A percentile compares a stretch with the other conserved stretches of the same genome.
Evolutionary conservation across 805 yeast species (phyloP).

Genomic region (Pichia sporocuriosa): DNA sequence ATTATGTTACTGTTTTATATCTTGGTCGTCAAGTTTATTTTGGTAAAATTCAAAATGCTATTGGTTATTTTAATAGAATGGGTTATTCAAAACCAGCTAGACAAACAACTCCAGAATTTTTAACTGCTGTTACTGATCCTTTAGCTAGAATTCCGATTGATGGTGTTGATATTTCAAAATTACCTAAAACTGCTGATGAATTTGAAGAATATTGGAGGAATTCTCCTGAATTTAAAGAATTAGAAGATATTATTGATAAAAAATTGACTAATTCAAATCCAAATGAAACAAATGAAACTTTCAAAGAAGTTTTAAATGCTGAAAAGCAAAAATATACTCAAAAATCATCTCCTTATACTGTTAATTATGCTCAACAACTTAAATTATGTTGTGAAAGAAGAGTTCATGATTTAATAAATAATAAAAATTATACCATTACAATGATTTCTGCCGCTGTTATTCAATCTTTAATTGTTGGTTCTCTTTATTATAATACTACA

Average conservation of each 20-base stretch:
- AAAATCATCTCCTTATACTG: conserved; percentile 32
- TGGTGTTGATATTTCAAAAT: conserved; percentile 38
- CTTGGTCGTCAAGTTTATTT: conserved; percentile 56
- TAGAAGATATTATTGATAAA: conserved; percentile 31
- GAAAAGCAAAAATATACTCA: conserved; percentile 35
- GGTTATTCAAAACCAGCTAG: conserved; percentile 57
- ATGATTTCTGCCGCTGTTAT: conserved; percentile 45
- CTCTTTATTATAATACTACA: conserved; percentile 48
- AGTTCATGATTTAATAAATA: conserved; percentile 47
- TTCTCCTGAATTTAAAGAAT: conserved; percentile 44
- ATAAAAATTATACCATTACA: conserved; percentile 45
- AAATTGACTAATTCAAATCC: conserved; percentile 28
- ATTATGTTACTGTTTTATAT: conserved; percentile 52
- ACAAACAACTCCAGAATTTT: conserved; percentile 63
- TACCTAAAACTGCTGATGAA: conserved; percentile 51
- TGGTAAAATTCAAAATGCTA: conserved; percentile 49
- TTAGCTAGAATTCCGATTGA: conserved; percentile 43
- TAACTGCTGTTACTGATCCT: conserved; percentile 66
- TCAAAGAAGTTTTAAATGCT: conserved; percentile 24
- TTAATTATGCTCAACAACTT: conserved; percentile 44
- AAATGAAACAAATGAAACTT: conserved; percentile 28
- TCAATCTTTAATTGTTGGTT: conserved; percentile 55
- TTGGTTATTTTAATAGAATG: conserved; percentile 48
- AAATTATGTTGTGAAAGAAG: conserved; percentile 48
- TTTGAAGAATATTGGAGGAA: conserved; percentile 54